These are phyloP conservation scores for Jaltomata sinuosa DNA, from an alignment of 257 asterid genomes.

Conservation along the genomic window DNA sequence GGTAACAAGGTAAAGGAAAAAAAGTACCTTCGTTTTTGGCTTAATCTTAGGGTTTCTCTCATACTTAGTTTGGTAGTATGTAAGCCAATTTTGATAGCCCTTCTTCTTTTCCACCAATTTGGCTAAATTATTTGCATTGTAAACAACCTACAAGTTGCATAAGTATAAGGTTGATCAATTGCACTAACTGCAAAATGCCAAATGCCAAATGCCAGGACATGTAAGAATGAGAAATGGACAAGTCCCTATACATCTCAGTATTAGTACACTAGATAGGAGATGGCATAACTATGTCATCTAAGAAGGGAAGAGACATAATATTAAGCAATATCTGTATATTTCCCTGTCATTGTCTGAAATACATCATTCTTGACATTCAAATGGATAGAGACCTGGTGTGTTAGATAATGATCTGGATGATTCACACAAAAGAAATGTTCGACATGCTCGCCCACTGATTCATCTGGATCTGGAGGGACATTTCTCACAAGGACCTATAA, in stretches of 20 bases:
- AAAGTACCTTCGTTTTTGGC: slow-evolving; percentile 59
- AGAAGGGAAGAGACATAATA: not conserved
- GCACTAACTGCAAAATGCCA: not conserved
- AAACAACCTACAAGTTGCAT: slow-evolving; percentile 41
- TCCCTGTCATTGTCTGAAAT: not conserved
- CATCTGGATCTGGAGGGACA: slow-evolving; percentile 92
- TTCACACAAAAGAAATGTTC: slow-evolving; percentile 94
- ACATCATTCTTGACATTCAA: not conserved
- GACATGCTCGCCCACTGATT: slow-evolving; percentile 83
- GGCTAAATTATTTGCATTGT: slow-evolving; percentile 60
- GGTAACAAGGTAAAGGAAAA: not conserved
- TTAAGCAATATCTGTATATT: not conserved
- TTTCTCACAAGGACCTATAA: slow-evolving; percentile 86
- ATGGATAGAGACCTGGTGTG: slow-evolving; percentile 45
- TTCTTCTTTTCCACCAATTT: slow-evolving; percentile 54
- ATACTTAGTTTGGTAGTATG: slow-evolving; percentile 61
- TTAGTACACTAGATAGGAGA: not conserved
- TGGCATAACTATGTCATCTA: not conserved
- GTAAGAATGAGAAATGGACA: not conserved
- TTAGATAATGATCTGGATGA: slow-evolving; percentile 75
- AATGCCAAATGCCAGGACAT: not conserved
- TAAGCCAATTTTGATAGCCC: slow-evolving; percentile 54
- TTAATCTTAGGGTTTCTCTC: slow-evolving; percentile 57
- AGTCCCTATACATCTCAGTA: not conserved
- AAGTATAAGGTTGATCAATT: not conserved